Percentiles rank a stretch among this genome's conserved stretches.
Evolutionary conservation across 164 flowering plant genomes (phyloP).

Genomic region (Vitis vinifera): DNA sequence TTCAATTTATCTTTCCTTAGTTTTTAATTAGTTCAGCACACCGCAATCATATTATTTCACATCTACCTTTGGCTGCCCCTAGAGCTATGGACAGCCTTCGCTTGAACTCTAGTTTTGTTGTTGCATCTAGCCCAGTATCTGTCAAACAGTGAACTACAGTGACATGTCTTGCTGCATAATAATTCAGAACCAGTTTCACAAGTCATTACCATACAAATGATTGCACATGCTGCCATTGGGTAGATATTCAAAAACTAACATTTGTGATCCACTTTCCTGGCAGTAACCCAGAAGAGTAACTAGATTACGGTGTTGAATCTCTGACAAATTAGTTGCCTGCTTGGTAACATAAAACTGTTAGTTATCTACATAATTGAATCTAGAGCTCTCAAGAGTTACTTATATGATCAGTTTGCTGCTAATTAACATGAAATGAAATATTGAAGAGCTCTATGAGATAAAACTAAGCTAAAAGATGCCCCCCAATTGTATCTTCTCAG

Average conservation of each 20-base stretch:
- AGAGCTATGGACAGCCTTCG: slow-evolving; percentile 68
- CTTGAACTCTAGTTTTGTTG: slow-evolving; percentile 62
- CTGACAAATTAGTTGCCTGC: slow-evolving; percentile 52
- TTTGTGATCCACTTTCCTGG: slow-evolving; percentile 59
- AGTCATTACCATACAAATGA: slow-evolving; percentile 65
- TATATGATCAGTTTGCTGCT: background rate
- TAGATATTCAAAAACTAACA: slow-evolving; percentile 60
- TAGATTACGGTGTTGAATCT: slow-evolving; percentile 57
- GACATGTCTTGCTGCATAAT: background rate
- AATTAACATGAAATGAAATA: background rate
- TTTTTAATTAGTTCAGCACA: background rate
- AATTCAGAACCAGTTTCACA: background rate
- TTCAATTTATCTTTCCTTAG: background rate
- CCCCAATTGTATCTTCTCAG: no score
- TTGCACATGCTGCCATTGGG: slow-evolving; percentile 67
- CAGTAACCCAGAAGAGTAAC: slow-evolving; percentile 68
- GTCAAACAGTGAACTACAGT: slow-evolving; percentile 7
- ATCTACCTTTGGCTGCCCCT: slow-evolving; percentile 75
- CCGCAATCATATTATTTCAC: background rate
- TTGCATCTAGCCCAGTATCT: slow-evolving; percentile 42
- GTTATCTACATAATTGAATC: background rate
- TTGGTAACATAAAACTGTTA: slow-evolving; percentile 9
- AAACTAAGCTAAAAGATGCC: background rate
- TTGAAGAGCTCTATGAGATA: background rate
- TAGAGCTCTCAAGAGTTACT: background rate